Percentiles rank a stretch among this genome's conserved stretches.
Conservation (phyloP, 2,329 filamentous ascomycete genomes). For the Aureobasidium mangrovei region DNA sequence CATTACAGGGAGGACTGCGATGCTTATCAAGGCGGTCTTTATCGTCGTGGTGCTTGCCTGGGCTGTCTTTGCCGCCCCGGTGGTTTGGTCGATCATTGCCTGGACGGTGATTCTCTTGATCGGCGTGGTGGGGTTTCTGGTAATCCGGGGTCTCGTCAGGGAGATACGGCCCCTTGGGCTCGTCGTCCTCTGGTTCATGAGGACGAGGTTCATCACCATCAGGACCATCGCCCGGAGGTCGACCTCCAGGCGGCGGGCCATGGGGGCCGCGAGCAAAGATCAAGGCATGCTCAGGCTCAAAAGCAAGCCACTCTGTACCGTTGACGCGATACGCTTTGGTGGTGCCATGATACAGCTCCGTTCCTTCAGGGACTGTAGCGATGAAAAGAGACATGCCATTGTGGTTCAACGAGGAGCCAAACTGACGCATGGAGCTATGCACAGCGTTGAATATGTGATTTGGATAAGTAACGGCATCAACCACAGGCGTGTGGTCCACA, state of each 20-base stretch:
- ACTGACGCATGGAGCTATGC: slow-evolving; percentile 64
- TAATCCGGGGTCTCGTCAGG: not conserved
- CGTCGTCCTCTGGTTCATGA: not conserved
- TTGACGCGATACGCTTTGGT: slow-evolving; percentile 36
- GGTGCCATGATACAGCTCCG: slow-evolving; percentile 60
- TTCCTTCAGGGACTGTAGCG: slow-evolving; percentile 54
- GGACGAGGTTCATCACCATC: not conserved
- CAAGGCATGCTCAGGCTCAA: slow-evolving; percentile 66
- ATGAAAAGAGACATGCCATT: slow-evolving; percentile 68
- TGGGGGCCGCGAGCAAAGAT: slow-evolving; percentile 44
- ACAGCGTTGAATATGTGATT: slow-evolving; percentile 64
- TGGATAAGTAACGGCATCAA: slow-evolving; percentile 26
- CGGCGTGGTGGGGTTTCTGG: no score
- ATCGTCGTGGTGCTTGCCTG: not conserved
- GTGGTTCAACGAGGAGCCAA: slow-evolving; percentile 63
- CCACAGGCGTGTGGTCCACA: not conserved
- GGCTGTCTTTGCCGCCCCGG: not conserved
- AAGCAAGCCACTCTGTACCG: slow-evolving; percentile 62
- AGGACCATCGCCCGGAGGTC: not conserved
- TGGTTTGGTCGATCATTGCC: not conserved
- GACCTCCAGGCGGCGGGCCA: not conserved
- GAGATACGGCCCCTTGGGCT: not conserved
- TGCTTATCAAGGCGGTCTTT: not conserved
- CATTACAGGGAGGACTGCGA: not conserved
- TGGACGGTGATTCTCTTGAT: not conserved